phyloP scores from a whole-genome alignment of 208 protist genomes.

The Leishmania martiniquensis region DNA sequence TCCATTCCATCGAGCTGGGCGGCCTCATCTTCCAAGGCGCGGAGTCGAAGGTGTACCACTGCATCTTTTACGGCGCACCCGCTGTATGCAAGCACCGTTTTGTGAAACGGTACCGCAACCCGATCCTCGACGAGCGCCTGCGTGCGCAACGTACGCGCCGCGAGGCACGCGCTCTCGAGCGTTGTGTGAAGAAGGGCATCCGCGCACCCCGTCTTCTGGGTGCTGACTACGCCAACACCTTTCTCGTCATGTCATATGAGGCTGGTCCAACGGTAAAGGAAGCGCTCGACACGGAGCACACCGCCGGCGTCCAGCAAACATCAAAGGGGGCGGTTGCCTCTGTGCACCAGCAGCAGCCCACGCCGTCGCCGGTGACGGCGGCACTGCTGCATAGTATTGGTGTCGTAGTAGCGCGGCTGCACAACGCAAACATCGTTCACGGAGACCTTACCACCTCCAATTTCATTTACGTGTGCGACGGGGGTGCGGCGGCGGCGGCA shows the following conservation, averaged over 20 bases:
- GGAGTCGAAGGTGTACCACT: conserved; percentile 79
- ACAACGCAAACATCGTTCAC: conserved; percentile 94
- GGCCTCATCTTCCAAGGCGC: conserved; percentile 70
- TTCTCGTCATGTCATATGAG: conserved; percentile 87
- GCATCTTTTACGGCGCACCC: conserved; percentile 57
- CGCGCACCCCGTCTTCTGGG: conserved; percentile 61
- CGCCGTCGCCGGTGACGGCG: conserved; percentile 30
- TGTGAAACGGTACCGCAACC: conserved; percentile 77
- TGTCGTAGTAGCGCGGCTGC: conserved; percentile 85
- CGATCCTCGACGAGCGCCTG: conserved; percentile 71
- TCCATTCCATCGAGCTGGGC: conserved; percentile 21
- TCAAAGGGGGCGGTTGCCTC: background rate
- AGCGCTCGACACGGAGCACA: conserved; percentile 48
- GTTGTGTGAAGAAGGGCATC: conserved; percentile 68
- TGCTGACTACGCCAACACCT: conserved; percentile 53
- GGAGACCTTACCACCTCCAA: conserved; percentile 99
- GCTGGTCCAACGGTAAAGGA: conserved; percentile 70
- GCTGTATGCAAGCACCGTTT: conserved; percentile 83
- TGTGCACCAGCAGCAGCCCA: background rate
- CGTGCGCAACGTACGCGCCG: conserved; percentile 76
- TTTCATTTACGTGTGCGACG: conserved; percentile 70
- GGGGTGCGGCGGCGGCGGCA: background rate
- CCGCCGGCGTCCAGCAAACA: background rate
- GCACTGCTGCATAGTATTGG: conserved; percentile 84
- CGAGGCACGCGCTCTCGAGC: conserved; percentile 74